phyloP scores from a whole-genome alignment of 106 monocot species.

The Allium sativum region DNA sequence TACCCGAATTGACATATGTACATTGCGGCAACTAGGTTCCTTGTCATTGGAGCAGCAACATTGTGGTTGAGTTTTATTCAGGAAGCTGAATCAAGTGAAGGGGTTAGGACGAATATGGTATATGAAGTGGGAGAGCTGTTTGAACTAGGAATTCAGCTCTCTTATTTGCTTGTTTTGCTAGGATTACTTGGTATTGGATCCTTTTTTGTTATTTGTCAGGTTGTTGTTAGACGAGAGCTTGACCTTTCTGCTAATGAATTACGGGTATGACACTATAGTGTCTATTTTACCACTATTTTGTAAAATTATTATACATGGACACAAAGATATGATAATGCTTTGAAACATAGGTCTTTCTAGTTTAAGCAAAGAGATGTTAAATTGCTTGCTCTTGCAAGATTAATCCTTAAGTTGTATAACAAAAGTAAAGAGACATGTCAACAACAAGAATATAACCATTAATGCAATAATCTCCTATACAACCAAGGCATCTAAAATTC shows the following conservation, averaged over 20 bases:
- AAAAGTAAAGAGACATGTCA: no score
- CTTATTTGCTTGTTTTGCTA: conserved; percentile 69
- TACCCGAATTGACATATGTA: background rate
- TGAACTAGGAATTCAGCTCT: conserved; percentile 85
- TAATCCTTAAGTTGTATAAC: no score
- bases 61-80: conserved; percentile 44
- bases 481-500: no score
- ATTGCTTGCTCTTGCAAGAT: no score
- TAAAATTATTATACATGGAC: no score
- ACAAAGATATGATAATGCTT: no score
- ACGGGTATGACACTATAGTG: conserved; percentile 13
- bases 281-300: no score
- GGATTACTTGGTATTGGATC: conserved; percentile 78
- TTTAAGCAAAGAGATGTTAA: no score
- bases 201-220: conserved; percentile 89
- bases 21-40: conserved; percentile 9
- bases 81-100: conserved; percentile 43
- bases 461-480: no score
- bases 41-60: conserved; percentile 33
- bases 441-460: no score
- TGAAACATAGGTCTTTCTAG: no score
- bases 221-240: conserved; percentile 83
- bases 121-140: conserved; percentile 85
- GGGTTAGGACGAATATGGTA: conserved; percentile 31
- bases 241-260: conserved; percentile 97